phyloP scores from a whole-genome alignment of 768 basidiomycete species.

The Pisolithus microcarpus region DNA sequence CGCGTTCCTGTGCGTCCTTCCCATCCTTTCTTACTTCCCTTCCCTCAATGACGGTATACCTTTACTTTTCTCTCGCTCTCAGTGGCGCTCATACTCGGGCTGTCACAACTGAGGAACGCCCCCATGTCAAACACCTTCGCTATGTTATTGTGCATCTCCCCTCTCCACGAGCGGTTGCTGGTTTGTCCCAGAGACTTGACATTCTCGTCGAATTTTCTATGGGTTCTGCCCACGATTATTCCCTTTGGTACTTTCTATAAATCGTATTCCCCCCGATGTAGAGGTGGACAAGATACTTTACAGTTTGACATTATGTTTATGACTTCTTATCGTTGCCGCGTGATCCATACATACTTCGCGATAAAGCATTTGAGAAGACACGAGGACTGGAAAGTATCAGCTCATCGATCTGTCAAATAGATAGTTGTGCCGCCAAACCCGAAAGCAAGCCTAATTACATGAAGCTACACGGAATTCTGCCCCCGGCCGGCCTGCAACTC shows the following conservation, averaged over 20 bases:
- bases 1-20: slow-evolving; percentile 13
- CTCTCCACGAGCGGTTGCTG: slow-evolving; percentile 9
- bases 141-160: slow-evolving; percentile 20
- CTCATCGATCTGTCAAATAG: too few relatives aligned
- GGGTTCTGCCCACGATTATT: slow-evolving; percentile 7
- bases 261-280: not conserved
- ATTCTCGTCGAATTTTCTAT: slow-evolving; percentile 19
- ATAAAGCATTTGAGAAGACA: not conserved
- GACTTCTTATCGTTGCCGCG: too few relatives aligned
- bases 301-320: not conserved
- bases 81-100: slow-evolving; percentile 21
- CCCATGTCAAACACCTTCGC: slow-evolving; percentile 6
- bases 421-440: too few relatives aligned
- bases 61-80: slow-evolving; percentile 15
- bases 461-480: not conserved
- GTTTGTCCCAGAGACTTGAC: slow-evolving; percentile 9
- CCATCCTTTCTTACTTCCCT: slow-evolving; percentile 10
- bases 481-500: not conserved
- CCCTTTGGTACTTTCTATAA: slow-evolving; percentile 3
- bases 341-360: too few relatives aligned
- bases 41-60: slow-evolving; percentile 6
- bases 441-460: not conserved
- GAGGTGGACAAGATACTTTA: not conserved
- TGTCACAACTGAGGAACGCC: slow-evolving; percentile 8
- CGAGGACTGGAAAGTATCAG: not conserved